These are phyloP conservation scores for Pyrus pyrifolia DNA, from an alignment of 306 rosid genomes.

Conservation along the genomic window DNA sequence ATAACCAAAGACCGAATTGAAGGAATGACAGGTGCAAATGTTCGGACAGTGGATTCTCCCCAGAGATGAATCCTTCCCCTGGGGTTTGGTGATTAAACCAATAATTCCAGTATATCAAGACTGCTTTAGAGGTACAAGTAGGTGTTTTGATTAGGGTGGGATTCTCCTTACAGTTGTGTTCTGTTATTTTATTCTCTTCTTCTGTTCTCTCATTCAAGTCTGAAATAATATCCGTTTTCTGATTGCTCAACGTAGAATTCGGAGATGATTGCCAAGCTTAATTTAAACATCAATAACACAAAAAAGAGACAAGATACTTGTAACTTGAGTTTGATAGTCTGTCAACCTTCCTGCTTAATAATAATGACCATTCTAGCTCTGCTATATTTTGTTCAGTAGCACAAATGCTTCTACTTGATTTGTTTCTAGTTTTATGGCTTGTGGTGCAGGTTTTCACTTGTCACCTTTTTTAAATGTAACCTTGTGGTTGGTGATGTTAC, in stretches of 20 bases:
- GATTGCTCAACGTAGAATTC: constrained; percentile 41
- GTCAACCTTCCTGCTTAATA: constrained; percentile 45
- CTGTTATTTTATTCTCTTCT: constrained; percentile 30
- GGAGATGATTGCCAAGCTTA: constrained; percentile 46
- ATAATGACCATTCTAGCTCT: constrained; percentile 43
- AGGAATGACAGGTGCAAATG: constrained; percentile 89
- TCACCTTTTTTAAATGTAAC: not conserved
- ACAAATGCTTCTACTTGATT: not conserved
- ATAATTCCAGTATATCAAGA: constrained; percentile 37
- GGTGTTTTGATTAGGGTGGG: constrained; percentile 45
- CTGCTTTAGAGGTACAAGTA: constrained; percentile 35
- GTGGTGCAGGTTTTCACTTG: constrained; percentile 7
- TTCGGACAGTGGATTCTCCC: constrained; percentile 91
- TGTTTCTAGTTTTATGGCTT: constrained; percentile 4
- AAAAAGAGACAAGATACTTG: constrained; percentile 23
- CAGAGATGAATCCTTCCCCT: constrained; percentile 56
- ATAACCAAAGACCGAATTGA: constrained; percentile 92
- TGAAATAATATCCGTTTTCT: constrained; percentile 63
- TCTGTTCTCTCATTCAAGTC: constrained; percentile 49
- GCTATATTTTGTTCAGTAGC: constrained; percentile 6
- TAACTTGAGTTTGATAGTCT: constrained; percentile 40
- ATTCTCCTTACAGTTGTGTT: constrained; percentile 28
- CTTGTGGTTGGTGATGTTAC: not conserved
- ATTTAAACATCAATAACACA: constrained; percentile 44
- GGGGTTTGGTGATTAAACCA: constrained; percentile 37